Conservation (phyloP, 225 moss, liverwort and hornwort species). For the Pseudoscleropodium purum region DNA sequence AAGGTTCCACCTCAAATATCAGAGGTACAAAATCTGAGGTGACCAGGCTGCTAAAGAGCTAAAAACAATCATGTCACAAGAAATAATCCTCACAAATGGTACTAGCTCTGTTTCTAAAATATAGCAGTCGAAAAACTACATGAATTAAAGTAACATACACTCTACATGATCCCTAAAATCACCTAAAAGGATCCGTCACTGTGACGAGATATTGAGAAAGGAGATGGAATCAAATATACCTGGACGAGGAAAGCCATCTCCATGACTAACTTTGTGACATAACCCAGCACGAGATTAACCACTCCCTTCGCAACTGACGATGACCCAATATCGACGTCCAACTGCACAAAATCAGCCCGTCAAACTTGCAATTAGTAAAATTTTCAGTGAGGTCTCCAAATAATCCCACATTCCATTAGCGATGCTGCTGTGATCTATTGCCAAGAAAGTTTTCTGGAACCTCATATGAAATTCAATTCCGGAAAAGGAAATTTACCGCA, state of each 20-base stretch:
- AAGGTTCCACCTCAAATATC: neutral
- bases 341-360: slow-evolving; percentile 29
- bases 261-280: slow-evolving; percentile 75
- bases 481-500: neutral
- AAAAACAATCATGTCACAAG: neutral
- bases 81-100: neutral
- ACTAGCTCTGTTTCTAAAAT: neutral
- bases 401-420: neutral
- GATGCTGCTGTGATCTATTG: neutral
- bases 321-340: slow-evolving; percentile 94
- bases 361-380: neutral
- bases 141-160: neutral
- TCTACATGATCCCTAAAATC: neutral
- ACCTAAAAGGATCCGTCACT: neutral
- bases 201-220: neutral
- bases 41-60: neutral
- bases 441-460: neutral
- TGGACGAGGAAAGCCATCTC: slow-evolving; percentile 97
- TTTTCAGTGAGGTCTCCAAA: neutral
- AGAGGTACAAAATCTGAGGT: neutral
- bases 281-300: slow-evolving; percentile 76
- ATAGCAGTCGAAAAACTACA: neutral
- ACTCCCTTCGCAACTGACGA: slow-evolving; percentile 95
- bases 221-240: slow-evolving; percentile 19
- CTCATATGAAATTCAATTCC: neutral